These are phyloP conservation scores for Crotalaria pallida DNA, from an alignment of 306 rosid genomes.

Conservation along the genomic window DNA sequence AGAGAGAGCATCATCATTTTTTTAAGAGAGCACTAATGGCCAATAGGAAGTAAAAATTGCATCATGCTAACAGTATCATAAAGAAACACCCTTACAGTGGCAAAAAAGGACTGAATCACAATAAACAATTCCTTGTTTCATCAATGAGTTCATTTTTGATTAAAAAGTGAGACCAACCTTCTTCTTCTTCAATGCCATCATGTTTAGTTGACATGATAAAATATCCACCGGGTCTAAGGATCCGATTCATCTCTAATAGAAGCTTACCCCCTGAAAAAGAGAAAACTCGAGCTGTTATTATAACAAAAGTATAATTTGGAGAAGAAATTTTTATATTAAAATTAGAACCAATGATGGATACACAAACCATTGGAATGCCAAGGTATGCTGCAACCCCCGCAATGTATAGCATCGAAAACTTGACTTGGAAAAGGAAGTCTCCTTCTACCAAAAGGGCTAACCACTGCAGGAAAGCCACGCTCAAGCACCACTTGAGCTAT, in stretches of 20 bases:
- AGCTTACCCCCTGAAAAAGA: constrained; percentile 71
- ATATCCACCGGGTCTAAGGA: constrained; percentile 85
- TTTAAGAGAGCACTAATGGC: background rate
- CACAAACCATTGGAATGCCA: constrained; percentile 84
- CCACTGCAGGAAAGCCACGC: constrained; percentile 79
- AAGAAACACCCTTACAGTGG: background rate
- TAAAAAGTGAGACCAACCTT: constrained; percentile 49
- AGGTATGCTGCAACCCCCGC: constrained; percentile 63
- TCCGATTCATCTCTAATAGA: constrained; percentile 87
- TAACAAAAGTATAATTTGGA: background rate
- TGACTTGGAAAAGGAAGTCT: constrained; percentile 93
- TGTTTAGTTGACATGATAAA: constrained; percentile 79
- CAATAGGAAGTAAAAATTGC: background rate
- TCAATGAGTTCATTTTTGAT: background rate
- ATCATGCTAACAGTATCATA: background rate
- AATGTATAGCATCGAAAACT: constrained; percentile 81
- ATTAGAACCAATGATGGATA: background rate
- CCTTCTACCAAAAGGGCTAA: constrained; percentile 65
- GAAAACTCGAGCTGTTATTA: background rate
- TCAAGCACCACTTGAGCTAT: constrained; percentile 85
- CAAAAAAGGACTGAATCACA: background rate
- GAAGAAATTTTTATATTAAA: background rate
- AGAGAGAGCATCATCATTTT: background rate
- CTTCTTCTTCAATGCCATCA: constrained; percentile 76
- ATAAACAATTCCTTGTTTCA: background rate